Percentiles rank a stretch among this genome's conserved stretches.
Conservation (phyloP, 1,139 yeast species). For the Scheffersomyces segobiensis region DNA sequence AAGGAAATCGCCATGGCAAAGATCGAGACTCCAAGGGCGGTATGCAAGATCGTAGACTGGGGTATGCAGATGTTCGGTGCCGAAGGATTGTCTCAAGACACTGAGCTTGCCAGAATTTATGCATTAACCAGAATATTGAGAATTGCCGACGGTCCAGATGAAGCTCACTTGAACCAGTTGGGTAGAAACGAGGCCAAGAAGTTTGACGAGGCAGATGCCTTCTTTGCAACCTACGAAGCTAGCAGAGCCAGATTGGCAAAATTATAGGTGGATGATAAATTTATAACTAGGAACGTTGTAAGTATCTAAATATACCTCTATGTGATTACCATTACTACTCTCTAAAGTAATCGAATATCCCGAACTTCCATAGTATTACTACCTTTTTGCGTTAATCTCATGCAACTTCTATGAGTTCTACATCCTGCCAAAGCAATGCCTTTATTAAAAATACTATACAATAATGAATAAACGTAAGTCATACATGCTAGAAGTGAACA, state of each 20-base stretch:
- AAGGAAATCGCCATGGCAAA: conserved; percentile 69
- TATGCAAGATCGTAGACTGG: conserved; percentile 59
- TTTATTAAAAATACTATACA: background rate
- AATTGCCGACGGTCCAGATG: conserved; percentile 78
- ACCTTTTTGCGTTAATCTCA: background rate
- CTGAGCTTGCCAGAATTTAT: conserved; percentile 59
- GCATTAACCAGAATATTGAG: conserved; percentile 60
- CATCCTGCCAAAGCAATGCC: background rate
- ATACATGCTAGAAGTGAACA: background rate
- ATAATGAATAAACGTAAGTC: conserved; percentile 4
- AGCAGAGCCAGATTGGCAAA: conserved; percentile 24
- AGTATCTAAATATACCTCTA: background rate
- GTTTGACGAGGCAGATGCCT: conserved; percentile 33
- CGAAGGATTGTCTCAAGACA: conserved; percentile 67
- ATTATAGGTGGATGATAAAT: conserved; percentile 23
- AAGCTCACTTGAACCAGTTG: conserved; percentile 65
- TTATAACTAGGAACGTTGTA: no score
- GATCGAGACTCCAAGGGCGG: conserved; percentile 63
- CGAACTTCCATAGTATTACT: background rate
- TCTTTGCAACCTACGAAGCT: conserved; percentile 26
- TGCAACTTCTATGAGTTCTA: background rate
- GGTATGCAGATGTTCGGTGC: conserved; percentile 72
- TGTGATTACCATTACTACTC: background rate
- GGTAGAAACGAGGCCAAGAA: conserved; percentile 48
- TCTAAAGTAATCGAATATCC: background rate